Percentiles rank a stretch among this genome's conserved stretches.
phyloP scores from a whole-genome alignment of 148 eudicot species.

The Bassia scoparia region DNA sequence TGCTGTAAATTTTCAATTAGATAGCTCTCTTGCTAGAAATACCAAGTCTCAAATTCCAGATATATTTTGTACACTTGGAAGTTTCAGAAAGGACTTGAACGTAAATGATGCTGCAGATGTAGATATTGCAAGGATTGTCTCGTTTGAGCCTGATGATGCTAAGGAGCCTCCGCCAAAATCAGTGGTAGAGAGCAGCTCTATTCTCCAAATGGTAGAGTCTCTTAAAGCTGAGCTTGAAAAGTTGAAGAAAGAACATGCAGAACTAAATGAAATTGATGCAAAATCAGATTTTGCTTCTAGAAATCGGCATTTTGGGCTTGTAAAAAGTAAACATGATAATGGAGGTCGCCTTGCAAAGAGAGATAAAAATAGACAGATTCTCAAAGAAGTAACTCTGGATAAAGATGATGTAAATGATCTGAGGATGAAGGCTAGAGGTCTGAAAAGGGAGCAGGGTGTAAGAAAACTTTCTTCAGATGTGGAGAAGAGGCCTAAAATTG shows the following conservation, averaged over 20 bases:
- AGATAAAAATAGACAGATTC: constrained; percentile 41
- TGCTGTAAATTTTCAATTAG: constrained; percentile 41
- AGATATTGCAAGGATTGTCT: constrained; percentile 37
- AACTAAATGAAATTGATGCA: constrained; percentile 55
- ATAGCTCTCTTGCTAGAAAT: constrained; percentile 37
- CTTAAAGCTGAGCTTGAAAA: constrained; percentile 61
- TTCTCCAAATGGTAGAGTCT: constrained; percentile 51
- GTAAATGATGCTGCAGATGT: constrained; percentile 39
- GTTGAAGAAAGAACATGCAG: constrained; percentile 59
- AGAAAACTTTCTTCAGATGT: constrained; percentile 38
- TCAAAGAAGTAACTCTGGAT: constrained; percentile 44
- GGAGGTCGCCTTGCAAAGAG: constrained; percentile 46
- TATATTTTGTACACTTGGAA: constrained; percentile 40
- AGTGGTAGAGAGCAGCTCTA: constrained; percentile 50
- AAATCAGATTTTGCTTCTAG: constrained; percentile 52
- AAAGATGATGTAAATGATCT: constrained; percentile 48
- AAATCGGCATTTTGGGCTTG: constrained; percentile 48
- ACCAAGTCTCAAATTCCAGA: constrained; percentile 47
- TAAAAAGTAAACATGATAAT: constrained; percentile 52
- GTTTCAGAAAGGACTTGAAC: constrained; percentile 41
- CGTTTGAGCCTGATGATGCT: constrained; percentile 48
- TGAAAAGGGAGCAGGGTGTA: constrained; percentile 49
- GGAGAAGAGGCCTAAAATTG: constrained; percentile 45
- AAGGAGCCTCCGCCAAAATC: constrained; percentile 59
- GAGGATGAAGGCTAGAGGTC: constrained; percentile 50